phyloP scores from a whole-genome alignment of 2,329 filamentous ascomycete species.

The Cadophora sp. region DNA sequence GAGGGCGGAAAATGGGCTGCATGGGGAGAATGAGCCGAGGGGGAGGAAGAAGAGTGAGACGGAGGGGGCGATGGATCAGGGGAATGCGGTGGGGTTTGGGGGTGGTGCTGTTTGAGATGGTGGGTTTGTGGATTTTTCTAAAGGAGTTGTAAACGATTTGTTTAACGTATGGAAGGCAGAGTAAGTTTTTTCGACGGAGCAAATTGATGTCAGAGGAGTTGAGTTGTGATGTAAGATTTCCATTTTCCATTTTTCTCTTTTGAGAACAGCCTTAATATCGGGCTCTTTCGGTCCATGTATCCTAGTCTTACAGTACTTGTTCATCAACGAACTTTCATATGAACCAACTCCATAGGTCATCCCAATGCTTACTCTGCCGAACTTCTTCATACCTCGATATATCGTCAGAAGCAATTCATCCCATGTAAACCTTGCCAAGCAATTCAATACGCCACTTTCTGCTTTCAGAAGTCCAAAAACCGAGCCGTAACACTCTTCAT shows the following conservation, averaged over 20 bases:
- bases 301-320: not conserved
- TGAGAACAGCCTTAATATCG: not conserved
- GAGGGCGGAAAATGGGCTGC: constrained; percentile 1
- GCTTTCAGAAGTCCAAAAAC: not conserved
- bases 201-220: not conserved
- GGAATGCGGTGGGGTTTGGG: constrained; percentile 11
- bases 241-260: not conserved
- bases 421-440: not conserved
- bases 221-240: not conserved
- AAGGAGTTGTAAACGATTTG: no score
- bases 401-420: no score
- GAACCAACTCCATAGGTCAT: not conserved
- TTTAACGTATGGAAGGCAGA: no score
- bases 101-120: constrained; percentile 7
- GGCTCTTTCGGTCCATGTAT: not conserved
- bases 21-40: not conserved
- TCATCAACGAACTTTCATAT: not conserved
- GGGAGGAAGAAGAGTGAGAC: not conserved
- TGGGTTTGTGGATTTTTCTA: not conserved
- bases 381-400: no score
- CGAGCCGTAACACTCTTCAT: not conserved
- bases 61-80: not conserved
- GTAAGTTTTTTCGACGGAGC: not conserved
- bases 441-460: not conserved
- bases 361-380: not conserved